phyloP scores from a whole-genome alignment of 169 alveolate genomes.

The Hepatocystis sp. region DNA sequence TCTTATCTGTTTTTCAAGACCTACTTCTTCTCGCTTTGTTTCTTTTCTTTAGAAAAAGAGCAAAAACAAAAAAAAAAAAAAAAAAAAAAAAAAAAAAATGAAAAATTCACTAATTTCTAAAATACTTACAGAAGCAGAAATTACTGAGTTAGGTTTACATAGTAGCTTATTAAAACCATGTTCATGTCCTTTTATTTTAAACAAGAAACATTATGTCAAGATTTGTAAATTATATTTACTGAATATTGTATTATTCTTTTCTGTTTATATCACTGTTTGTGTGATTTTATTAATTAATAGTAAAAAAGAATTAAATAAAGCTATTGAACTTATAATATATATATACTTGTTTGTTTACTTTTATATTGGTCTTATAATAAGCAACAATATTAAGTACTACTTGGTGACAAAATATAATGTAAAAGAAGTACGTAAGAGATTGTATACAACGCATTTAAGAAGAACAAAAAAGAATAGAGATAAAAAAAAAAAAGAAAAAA shows the following conservation, averaged over 20 bases:
- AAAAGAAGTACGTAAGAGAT: slow-evolving; percentile 35
- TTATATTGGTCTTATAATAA: slow-evolving; percentile 37
- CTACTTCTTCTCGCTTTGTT: no score
- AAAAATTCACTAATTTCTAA: slow-evolving; percentile 34
- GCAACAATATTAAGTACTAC: slow-evolving; percentile 29
- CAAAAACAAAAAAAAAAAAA: no score
- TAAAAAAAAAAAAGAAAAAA: neutral
- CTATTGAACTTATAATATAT: slow-evolving; percentile 23
- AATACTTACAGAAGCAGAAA: slow-evolving; percentile 66
- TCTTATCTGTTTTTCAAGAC: no score
- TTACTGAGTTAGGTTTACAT: slow-evolving; percentile 39
- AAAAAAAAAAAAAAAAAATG: no score
- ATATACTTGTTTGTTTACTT: slow-evolving; percentile 33
- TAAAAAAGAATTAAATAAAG: slow-evolving; percentile 12
- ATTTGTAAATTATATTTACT: slow-evolving; percentile 40
- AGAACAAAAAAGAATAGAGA: slow-evolving; percentile 4
- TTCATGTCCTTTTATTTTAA: slow-evolving; percentile 52
- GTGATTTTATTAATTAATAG: neutral
- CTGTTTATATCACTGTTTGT: slow-evolving; percentile 28
- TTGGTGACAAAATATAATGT: slow-evolving; percentile 32
- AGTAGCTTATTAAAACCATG: slow-evolving; percentile 31
- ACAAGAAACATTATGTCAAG: slow-evolving; percentile 20
- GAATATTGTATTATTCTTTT: slow-evolving; percentile 30
- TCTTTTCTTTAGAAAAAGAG: no score
- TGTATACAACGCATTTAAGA: slow-evolving; percentile 12